Conservation (phyloP, 345 rosid genomes). For the Lepidium sativum region DNA sequence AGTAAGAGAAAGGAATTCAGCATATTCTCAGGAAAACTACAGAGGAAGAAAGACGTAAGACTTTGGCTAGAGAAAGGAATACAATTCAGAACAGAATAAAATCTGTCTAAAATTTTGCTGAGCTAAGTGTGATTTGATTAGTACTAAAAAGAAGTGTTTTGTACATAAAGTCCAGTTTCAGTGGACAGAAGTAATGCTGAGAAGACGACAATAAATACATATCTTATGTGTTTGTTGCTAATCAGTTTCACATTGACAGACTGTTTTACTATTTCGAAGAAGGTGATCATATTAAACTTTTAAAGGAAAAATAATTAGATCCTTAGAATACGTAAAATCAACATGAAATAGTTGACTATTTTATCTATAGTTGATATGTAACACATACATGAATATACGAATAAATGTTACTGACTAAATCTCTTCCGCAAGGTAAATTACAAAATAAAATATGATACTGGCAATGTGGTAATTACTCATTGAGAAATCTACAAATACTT, state of each 20-base stretch:
- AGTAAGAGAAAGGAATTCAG: constrained; percentile 16
- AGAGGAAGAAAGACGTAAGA: neutral
- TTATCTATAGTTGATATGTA: neutral
- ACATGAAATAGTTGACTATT: constrained; percentile 22
- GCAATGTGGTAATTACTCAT: too few relatives aligned
- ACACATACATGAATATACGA: neutral
- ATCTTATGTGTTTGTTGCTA: too few relatives aligned
- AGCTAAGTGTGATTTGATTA: neutral
- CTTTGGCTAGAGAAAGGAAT: neutral
- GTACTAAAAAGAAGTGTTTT: neutral
- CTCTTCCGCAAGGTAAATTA: neutral
- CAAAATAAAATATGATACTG: too few relatives aligned
- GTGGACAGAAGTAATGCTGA: neutral
- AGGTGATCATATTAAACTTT: too few relatives aligned
- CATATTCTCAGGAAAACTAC: constrained; percentile 8
- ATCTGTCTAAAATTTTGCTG: neutral
- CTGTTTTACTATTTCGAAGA: constrained; percentile 21
- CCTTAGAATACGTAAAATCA: constrained; percentile 31
- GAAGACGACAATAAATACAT: constrained; percentile 15
- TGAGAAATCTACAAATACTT: too few relatives aligned
- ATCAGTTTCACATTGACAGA: constrained; percentile 24
- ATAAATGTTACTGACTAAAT: constrained; percentile 23
- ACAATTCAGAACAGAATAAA: neutral
- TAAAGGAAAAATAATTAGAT: neutral
- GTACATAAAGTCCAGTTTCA: constrained; percentile 10